Evolutionary conservation across 2,329 filamentous ascomycete species (phyloP).

Genomic region (Sporothrix euskadiensis): DNA sequence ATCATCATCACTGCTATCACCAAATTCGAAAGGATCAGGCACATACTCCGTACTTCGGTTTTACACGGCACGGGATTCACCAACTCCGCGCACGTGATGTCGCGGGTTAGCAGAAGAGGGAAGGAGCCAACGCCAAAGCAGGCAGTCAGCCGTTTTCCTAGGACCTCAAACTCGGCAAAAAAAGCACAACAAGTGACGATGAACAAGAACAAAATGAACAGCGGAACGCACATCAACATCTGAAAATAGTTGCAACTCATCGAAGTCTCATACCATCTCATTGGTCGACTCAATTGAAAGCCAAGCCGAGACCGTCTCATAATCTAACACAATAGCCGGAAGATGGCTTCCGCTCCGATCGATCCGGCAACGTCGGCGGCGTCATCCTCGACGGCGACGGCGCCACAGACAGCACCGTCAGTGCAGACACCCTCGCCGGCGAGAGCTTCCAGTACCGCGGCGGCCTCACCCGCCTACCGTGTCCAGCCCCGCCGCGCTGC

Average conservation of each 20-base stretch:
- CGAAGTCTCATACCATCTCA: not conserved
- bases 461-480: not conserved
- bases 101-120: not conserved
- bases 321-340: not conserved
- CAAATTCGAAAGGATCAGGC: not conserved
- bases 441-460: not conserved
- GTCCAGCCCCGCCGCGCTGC: not conserved
- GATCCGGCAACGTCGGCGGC: not conserved
- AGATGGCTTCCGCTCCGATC: not conserved
- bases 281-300: not conserved
- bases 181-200: not conserved
- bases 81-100: conserved; percentile 6
- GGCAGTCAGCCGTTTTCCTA: not conserved
- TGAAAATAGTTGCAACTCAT: not conserved
- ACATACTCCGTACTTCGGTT: not conserved
- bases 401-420: not conserved
- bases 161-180: not conserved
- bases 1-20: not conserved
- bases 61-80: not conserved
- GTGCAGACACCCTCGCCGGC: not conserved
- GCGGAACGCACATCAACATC: no score
- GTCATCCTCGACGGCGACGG: not conserved
- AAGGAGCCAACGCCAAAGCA: not conserved
- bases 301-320: not conserved
- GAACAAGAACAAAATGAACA: no score